phyloP scores from a whole-genome alignment of 75 land plant species.

The Chamaecyparis obtusa region DNA sequence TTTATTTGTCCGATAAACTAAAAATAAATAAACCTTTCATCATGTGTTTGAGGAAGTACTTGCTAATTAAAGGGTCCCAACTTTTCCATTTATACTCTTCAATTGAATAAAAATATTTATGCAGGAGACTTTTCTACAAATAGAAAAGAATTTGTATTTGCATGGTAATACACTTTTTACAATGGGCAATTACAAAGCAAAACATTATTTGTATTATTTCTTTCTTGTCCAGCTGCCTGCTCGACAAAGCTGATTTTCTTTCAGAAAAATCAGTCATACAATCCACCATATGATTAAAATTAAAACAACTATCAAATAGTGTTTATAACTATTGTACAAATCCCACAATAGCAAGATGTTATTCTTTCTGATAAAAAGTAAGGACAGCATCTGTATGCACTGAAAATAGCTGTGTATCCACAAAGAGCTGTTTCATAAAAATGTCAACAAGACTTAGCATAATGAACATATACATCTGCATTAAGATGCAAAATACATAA shows the following conservation, averaged over 20 bases:
- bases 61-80: neutral
- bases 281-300: neutral
- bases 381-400: conserved; percentile 96
- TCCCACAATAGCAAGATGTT: neutral
- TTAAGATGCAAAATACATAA: neutral
- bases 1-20: neutral
- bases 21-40: neutral
- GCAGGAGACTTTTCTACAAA: neutral
- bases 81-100: neutral
- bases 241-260: neutral
- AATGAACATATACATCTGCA: neutral
- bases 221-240: neutral
- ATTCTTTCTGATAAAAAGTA: conserved; percentile 81
- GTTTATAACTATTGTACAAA: neutral
- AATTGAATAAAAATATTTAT: neutral
- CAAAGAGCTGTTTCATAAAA: conserved; percentile 68
- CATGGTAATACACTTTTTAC: neutral
- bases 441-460: neutral
- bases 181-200: neutral
- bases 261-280: neutral
- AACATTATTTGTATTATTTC: neutral
- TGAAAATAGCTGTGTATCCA: conserved; percentile 97
- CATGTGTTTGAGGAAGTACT: neutral
- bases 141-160: neutral
- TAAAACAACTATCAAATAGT: neutral